Evolutionary conservation across 1,284 basidiomycete genomes (phyloP), one percentile per base, ranked within the genome.

Genomic region (Leccinum solheimii): DNA sequence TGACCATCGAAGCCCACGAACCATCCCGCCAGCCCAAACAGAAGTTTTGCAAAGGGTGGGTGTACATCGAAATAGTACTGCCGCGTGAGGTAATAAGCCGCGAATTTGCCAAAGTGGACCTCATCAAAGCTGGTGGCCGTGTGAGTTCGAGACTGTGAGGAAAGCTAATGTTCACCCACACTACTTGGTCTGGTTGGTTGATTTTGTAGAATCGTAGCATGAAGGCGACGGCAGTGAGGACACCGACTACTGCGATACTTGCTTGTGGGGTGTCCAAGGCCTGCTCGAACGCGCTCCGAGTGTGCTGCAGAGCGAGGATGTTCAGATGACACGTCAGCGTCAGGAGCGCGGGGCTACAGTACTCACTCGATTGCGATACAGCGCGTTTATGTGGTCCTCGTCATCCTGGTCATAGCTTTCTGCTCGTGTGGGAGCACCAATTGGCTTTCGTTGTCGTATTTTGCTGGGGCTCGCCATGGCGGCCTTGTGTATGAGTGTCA

Each of bases 11-110:
- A 99, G 9, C 97, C 97, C 50, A 97, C 93, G 63, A 97, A 90
- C 92, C 94, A 98, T 64, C 95, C 97, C 27, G 92, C 91, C 43
- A 97, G 83, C 53, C 91, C 97, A 70, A 96, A 92, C 34, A 98
- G 82, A 66, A 98, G 83, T 75, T 98, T 98, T 52, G 96, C 95
- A 58, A 98, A 87, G 14, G 97, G 97, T 45, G 97, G 97, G 72
- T 99, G 97, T 4, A 99, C 97, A 76, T 99, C 97, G 80, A 99
- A 99, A 79, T 98, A 98, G 80, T 97, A 99, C 78, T 97, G 86
- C 65, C 95, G 83, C 58, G 81, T 81, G 69, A 98, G 87, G 77
- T 98, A 98, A 76, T 94, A 92, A 6, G 91, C 86, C 19, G 95
- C 95, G 76, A 98, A 96, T 78, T 94, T 94, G 65, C 95, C 95